These are phyloP conservation scores for Aspergillus funiculosus DNA, from an alignment of 495 filamentous ascomycete species.

Conservation along the genomic window DNA sequence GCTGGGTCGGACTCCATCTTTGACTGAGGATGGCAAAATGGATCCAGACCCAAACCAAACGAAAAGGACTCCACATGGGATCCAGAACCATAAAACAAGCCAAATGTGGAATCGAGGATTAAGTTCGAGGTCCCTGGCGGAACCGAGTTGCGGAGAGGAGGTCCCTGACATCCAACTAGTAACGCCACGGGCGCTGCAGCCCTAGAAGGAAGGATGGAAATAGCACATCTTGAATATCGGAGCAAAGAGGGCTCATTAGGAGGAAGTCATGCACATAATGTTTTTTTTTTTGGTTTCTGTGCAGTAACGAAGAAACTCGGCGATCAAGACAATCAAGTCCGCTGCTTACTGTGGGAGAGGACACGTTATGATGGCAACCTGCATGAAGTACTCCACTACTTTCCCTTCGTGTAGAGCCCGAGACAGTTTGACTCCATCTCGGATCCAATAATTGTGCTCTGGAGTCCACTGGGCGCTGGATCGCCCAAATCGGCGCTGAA, in stretches of 20 bases:
- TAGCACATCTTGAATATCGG: too few relatives aligned
- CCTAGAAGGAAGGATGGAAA: background rate
- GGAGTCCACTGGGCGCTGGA: too few relatives aligned
- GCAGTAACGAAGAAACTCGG: too few relatives aligned
- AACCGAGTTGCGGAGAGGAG: background rate
- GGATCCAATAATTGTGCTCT: background rate
- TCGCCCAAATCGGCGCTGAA: too few relatives aligned
- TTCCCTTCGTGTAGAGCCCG: background rate
- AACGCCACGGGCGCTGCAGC: constrained; percentile 2
- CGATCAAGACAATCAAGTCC: too few relatives aligned
- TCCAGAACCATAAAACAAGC: constrained; percentile 8
- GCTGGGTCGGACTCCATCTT: background rate
- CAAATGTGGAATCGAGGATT: constrained; percentile 5
- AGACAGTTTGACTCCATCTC: background rate
- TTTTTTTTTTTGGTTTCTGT: too few relatives aligned
- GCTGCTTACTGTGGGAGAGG: too few relatives aligned
- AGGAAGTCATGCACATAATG: too few relatives aligned
- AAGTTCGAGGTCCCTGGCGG: constrained; percentile 6
- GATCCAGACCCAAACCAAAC: constrained; percentile 6
- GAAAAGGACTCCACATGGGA: constrained; percentile 9
- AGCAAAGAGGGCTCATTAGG: too few relatives aligned
- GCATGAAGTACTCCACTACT: too few relatives aligned
- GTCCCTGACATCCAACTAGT: constrained; percentile 13
- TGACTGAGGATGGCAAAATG: constrained; percentile 12
- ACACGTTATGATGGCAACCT: too few relatives aligned